Conservation (phyloP, 2,329 filamentous ascomycete species). For the Paraphaeosphaeria minitans region DNA sequence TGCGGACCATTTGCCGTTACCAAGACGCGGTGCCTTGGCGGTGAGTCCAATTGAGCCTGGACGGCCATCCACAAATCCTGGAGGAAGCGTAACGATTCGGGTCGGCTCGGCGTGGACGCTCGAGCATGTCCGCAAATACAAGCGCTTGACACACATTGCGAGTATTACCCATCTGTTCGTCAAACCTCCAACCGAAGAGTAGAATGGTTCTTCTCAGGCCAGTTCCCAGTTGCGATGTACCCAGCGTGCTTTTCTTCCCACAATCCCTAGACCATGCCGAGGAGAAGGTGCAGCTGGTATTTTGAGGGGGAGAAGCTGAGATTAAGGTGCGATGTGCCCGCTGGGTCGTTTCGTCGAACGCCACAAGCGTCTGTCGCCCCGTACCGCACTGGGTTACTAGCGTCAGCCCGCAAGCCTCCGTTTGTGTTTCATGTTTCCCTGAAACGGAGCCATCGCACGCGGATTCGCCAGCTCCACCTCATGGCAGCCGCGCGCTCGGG, state of each 20-base stretch:
- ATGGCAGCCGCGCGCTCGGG: constrained; percentile 30
- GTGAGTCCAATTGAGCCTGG: neutral
- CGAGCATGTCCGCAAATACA: neutral
- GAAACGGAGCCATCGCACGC: constrained; percentile 2
- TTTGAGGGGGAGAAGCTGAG: constrained; percentile 1
- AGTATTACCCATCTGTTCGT: neutral
- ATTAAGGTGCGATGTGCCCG: constrained; percentile 39
- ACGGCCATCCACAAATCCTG: neutral
- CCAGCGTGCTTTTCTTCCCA: neutral
- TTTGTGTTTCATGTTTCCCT: constrained; percentile 40
- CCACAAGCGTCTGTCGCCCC: constrained; percentile 31
- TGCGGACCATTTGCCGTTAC: neutral
- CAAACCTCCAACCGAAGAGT: too few species aligned
- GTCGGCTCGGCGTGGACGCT: neutral
- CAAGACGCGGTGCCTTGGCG: neutral
- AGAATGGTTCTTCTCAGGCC: neutral
- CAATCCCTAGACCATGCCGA: neutral
- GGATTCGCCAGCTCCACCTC: constrained; percentile 32
- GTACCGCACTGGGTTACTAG: constrained; percentile 23
- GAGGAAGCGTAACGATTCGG: neutral
- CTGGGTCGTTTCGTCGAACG: constrained; percentile 35
- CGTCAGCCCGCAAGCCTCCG: constrained; percentile 16
- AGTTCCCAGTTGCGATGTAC: neutral
- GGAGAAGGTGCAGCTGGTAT: neutral
- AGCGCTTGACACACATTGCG: neutral